Base-by-base conservation (phyloP, 768 basidiomycete species). In the Hirschioporus abietinus region DNA sequence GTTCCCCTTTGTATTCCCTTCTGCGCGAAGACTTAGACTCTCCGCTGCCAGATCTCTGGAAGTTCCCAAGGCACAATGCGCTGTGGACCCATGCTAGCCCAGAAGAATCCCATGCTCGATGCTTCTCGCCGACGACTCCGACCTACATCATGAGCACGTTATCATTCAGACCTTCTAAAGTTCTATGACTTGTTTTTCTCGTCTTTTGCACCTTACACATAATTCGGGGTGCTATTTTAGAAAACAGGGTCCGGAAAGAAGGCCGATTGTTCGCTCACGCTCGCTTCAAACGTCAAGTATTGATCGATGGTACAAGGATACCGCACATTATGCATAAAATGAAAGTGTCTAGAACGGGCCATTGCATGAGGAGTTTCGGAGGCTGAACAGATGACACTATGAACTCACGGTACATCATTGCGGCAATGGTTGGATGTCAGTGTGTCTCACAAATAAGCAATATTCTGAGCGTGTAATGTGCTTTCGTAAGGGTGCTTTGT, bases 1-100 rank as follows among this genome's bases (percentile, higher is more conserved):
- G 12, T 52, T 12, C 6, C 6, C 42, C 42, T 52, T 10, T 10
- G 12, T 52, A 52, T 52, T 52, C 42, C 42, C 42, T 52, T 52
- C 42, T 52, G 42, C 42, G 42, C 42, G 42, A 52, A 52, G 42
- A 52, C 42, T 52, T 52, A 52, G 42, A 52, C 42, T 52, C 42
- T 52, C 42, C 42, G 42, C 42, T 52, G 42, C 42, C 42, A 52
- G 42, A 52, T 52, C 42, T 52, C 42, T 52, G 42, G 42, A 52
- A 52, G 42, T 52, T 52, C 42, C 42, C 42, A 52, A 52, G 42
- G 42, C 42, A 52, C 42, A 52, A 52, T 52, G 42, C 4, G 42
- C 42, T 12, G 42, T 52, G 42, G 42, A 52, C 42, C 42, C 42
- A 52, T 52, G 20, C 42, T 52, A 52, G 1, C 42, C 42, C 42